These are phyloP conservation scores for Neltuma alba DNA, from an alignment of 306 rosid species.

Conservation along the genomic window DNA sequence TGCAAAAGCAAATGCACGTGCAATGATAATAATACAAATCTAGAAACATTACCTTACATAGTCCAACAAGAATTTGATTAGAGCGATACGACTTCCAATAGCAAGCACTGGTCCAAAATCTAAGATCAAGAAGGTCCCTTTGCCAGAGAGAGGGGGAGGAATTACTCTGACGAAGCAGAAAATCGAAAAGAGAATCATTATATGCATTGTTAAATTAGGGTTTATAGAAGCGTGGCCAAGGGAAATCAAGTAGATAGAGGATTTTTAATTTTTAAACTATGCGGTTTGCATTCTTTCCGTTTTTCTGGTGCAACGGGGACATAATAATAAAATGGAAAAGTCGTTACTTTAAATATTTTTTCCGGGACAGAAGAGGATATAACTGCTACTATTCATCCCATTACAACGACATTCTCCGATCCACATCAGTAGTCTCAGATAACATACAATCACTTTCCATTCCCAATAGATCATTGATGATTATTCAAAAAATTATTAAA, in stretches of 20 bases:
- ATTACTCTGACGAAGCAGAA: conserved; percentile 4
- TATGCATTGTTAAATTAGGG: conserved; percentile 34
- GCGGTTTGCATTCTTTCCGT: not conserved
- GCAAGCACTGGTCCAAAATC: conserved; percentile 24
- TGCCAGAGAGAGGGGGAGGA: not conserved
- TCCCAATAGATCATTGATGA: not conserved
- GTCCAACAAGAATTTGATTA: conserved; percentile 5
- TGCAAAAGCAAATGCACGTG: not conserved
- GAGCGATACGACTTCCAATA: not conserved
- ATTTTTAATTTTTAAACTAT: not conserved
- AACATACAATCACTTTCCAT: not conserved
- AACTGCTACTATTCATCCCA: too few species aligned
- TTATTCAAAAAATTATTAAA: not conserved
- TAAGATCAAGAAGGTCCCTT: conserved; percentile 15
- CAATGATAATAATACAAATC: not conserved
- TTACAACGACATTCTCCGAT: too few species aligned
- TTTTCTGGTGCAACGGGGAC: too few species aligned
- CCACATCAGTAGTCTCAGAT: not conserved
- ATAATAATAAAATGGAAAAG: too few species aligned
- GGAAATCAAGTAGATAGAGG: not conserved
- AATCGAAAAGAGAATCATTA: not conserved
- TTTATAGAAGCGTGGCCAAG: conserved; percentile 4
- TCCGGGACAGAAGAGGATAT: not conserved
- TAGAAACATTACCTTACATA: conserved; percentile 10
- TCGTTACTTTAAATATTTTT: not conserved